These are phyloP conservation scores for Erigeron canadensis DNA, from an alignment of 129 eudicot species.

Conservation along the genomic window DNA sequence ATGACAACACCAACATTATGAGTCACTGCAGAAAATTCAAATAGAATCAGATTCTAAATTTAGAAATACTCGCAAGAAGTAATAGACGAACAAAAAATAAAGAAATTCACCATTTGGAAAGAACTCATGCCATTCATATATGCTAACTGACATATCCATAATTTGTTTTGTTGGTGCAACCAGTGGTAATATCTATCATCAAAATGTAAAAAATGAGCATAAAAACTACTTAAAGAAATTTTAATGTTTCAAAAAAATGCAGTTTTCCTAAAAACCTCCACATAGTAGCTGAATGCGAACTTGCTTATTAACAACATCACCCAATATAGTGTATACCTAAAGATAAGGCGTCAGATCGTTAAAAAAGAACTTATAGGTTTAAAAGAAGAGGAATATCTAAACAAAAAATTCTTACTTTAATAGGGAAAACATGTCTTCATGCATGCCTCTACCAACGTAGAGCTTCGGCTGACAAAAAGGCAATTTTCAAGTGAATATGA, in stretches of 20 bases:
- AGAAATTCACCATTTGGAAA: slow-evolving; percentile 77
- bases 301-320: slow-evolving; percentile 73
- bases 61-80: slow-evolving; percentile 12
- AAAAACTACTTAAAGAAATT: not conserved
- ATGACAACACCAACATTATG: slow-evolving; percentile 77
- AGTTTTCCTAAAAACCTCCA: slow-evolving; percentile 57
- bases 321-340: slow-evolving; percentile 93
- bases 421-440: slow-evolving; percentile 91
- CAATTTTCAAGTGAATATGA: slow-evolving; percentile 22
- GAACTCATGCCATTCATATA: slow-evolving; percentile 93
- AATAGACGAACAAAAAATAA: not conserved
- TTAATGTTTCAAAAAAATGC: not conserved
- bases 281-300: slow-evolving; percentile 96
- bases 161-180: slow-evolving; percentile 78
- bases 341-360: slow-evolving; percentile 23
- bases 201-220: slow-evolving; percentile 23
- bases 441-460: slow-evolving; percentile 99
- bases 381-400: not conserved
- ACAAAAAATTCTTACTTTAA: slow-evolving; percentile 66
- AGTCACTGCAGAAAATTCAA: slow-evolving; percentile 52
- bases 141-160: slow-evolving; percentile 51
- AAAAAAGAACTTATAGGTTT: not conserved
- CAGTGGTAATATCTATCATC: slow-evolving; percentile 79
- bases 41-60: slow-evolving; percentile 17
- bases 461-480: slow-evolving; percentile 80